Evolutionary conservation across 129 eudicot genomes (phyloP).

Genomic region (Flaveria robusta): DNA sequence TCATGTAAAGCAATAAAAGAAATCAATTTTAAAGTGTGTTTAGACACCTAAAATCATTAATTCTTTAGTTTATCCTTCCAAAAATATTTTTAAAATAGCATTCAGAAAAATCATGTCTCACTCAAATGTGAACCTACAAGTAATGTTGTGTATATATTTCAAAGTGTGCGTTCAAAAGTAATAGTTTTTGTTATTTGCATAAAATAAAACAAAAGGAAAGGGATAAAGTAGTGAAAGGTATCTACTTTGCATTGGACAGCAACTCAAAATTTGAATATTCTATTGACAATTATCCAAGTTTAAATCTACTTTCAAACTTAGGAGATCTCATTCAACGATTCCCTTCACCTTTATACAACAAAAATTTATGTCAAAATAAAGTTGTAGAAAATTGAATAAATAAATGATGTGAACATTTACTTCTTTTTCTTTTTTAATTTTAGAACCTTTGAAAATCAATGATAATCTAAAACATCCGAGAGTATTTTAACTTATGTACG

Average conservation of each 20-base stretch:
- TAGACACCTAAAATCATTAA: too few species aligned
- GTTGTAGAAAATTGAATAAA: neutral
- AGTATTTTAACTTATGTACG: neutral
- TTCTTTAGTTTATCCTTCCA: too few species aligned
- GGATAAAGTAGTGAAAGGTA: neutral
- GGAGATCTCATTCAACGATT: conserved; percentile 10
- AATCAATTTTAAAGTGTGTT: too few species aligned
- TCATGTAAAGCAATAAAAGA: too few species aligned
- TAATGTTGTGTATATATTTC: neutral
- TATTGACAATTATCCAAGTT: neutral
- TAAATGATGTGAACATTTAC: neutral
- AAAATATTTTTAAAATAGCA: too few species aligned
- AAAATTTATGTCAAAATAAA: neutral
- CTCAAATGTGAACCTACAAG: neutral
- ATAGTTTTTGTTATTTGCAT: neutral
- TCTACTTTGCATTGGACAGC: conserved; percentile 11
- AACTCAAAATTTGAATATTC: conserved; percentile 22
- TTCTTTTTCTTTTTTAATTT: neutral
- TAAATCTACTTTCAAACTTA: conserved; percentile 5
- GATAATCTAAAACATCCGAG: neutral
- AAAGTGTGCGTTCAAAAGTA: neutral
- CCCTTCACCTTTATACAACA: neutral
- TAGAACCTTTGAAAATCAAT: neutral
- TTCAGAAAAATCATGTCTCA: neutral
- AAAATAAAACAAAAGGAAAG: neutral